Percentiles rank a stretch among this genome's conserved stretches.
Conservation (phyloP, 176 grass and related monocot genomes). For the Poa annua region DNA sequence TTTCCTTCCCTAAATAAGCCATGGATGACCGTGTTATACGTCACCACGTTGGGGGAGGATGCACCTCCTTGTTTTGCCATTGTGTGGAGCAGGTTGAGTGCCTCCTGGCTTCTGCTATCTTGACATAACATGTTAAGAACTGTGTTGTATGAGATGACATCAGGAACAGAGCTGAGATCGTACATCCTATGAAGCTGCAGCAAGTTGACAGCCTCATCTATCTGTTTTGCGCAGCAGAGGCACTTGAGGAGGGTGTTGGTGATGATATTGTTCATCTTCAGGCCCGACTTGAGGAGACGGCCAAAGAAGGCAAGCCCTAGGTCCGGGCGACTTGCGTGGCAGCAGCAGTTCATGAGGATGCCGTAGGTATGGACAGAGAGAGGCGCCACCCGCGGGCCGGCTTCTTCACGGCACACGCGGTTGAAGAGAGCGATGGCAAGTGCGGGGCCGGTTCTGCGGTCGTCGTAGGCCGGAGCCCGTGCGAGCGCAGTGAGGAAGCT, state of each 20-base stretch:
- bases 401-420: neutral
- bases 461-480: neutral
- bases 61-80: neutral
- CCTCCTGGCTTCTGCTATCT: neutral
- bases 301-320: neutral
- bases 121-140: neutral
- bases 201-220: neutral
- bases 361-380: neutral
- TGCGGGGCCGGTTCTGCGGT: neutral
- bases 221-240: neutral
- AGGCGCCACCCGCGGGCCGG: neutral
- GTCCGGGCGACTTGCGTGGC: neutral
- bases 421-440: neutral
- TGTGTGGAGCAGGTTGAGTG: neutral
- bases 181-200: neutral
- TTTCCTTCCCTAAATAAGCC: neutral
- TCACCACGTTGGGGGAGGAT: neutral
- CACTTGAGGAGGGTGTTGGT: neutral
- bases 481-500: neutral
- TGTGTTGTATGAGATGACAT: neutral
- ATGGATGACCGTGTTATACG: neutral
- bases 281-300: neutral
- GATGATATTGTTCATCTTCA: neutral
- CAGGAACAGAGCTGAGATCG: neutral
- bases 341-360: slow-evolving; percentile 1